Percentiles rank a stretch among this genome's conserved stretches.
phyloP scores from a whole-genome alignment of 2,329 filamentous ascomycete genomes.

The Pestalotiopsis fici region DNA sequence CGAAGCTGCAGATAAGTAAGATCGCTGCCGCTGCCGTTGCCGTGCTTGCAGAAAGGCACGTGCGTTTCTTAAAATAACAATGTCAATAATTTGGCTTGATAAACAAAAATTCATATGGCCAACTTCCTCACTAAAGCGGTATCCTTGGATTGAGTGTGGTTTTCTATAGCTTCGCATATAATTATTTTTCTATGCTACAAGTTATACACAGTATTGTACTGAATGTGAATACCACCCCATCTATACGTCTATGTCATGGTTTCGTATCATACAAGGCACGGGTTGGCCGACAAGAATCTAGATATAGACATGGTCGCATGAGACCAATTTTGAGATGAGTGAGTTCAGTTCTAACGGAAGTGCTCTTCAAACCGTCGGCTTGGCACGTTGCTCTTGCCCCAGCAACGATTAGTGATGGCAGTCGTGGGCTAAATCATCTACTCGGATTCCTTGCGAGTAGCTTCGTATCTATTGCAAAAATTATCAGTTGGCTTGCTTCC shows the following conservation, averaged over 20 bases:
- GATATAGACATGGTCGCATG: not conserved
- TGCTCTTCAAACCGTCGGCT: not conserved
- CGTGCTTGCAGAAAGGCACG: conserved; percentile 3
- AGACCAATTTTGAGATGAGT: not conserved
- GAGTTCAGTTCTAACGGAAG: not conserved
- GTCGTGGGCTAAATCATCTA: not conserved
- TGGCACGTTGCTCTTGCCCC: not conserved
- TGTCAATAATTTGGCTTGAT: not conserved
- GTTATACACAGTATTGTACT: not conserved
- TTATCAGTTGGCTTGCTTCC: conserved; percentile 29
- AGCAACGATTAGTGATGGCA: not conserved
- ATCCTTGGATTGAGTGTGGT: not conserved
- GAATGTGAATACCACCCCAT: not conserved
- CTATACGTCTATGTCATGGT: not conserved
- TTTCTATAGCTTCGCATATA: not conserved
- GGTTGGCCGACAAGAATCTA: not conserved
- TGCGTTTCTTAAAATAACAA: not conserved
- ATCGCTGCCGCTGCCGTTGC: not conserved
- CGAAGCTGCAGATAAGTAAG: not conserved
- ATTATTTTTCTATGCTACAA: not conserved
- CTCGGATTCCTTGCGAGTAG: conserved; percentile 52
- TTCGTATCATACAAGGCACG: not conserved
- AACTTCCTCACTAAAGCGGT: not conserved
- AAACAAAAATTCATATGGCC: not conserved
- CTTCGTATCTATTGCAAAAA: conserved; percentile 55